phyloP scores from a whole-genome alignment of 1,284 basidiomycete species.

The Cerioporus squamosus region DNA sequence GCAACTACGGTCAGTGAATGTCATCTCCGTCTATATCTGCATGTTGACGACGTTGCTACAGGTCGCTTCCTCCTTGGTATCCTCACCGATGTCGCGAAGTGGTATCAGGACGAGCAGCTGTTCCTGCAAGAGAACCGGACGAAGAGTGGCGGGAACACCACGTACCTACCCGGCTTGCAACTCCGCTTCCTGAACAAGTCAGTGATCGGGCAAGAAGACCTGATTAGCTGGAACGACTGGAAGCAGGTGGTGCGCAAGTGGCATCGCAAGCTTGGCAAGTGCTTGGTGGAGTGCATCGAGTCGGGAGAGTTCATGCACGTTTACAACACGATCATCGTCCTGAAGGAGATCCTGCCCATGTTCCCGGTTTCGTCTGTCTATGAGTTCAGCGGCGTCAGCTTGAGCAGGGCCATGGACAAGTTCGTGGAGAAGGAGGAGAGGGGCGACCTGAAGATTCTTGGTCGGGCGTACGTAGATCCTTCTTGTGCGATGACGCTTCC shows the following conservation, averaged over 20 bases:
- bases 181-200: slow-evolving; percentile 52
- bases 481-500: neutral
- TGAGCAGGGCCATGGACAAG: slow-evolving; percentile 70
- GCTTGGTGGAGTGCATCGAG: slow-evolving; percentile 65
- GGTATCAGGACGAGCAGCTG: slow-evolving; percentile 73
- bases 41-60: slow-evolving; percentile 31
- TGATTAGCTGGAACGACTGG: slow-evolving; percentile 75
- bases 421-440: slow-evolving; percentile 77
- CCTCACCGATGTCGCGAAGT: slow-evolving; percentile 75
- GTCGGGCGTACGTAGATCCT: slow-evolving; percentile 61
- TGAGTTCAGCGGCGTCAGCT: slow-evolving; percentile 53
- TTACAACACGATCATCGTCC: slow-evolving; percentile 89
- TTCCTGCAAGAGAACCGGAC: slow-evolving; percentile 71
- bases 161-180: slow-evolving; percentile 70
- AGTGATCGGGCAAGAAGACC: slow-evolving; percentile 50
- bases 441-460: slow-evolving; percentile 83
- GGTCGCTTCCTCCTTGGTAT: slow-evolving; percentile 86
- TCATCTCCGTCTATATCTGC: slow-evolving; percentile 2
- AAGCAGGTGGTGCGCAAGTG: slow-evolving; percentile 79
- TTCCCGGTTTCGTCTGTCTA: slow-evolving; percentile 77
- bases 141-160: slow-evolving; percentile 66
- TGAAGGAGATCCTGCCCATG: slow-evolving; percentile 87
- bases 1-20: slow-evolving; percentile 78
- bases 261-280: slow-evolving; percentile 74
- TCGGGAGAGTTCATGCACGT: slow-evolving; percentile 93